Conservation (phyloP, 345 rosid species). For the Lepidium aucheri region DNA sequence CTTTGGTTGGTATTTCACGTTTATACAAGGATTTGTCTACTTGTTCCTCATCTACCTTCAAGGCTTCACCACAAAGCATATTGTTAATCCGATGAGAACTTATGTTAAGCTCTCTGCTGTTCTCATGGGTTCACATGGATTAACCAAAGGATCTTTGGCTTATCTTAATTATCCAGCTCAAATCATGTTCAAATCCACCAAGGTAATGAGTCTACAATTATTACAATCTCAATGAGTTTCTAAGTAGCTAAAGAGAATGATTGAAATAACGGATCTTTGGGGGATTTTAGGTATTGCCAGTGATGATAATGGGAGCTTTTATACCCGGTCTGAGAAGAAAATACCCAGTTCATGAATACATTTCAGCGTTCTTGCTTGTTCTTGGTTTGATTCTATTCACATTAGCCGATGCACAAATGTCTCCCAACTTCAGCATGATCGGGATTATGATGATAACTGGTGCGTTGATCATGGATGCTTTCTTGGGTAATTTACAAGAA, state of each 20-base stretch:
- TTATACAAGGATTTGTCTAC: constrained; percentile 96
- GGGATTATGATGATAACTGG: constrained; percentile 89
- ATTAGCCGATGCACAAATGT: constrained; percentile 85
- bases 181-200: constrained; percentile 98
- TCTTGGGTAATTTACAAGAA: constrained; percentile 90
- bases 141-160: constrained; percentile 94
- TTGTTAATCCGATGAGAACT: constrained; percentile 94
- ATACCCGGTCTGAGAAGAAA: constrained; percentile 88
- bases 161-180: constrained; percentile 97
- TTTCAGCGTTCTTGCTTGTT: constrained; percentile 75
- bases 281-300: constrained; percentile 62
- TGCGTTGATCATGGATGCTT: constrained; percentile 82
- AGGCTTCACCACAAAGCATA: constrained; percentile 85
- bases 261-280: not conserved
- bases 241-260: not conserved
- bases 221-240: not conserved
- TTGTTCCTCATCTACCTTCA: constrained; percentile 73
- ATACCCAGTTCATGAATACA: constrained; percentile 71
- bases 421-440: constrained; percentile 77
- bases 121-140: constrained; percentile 93
- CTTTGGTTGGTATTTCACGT: constrained; percentile 99
- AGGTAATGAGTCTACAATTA: constrained; percentile 31
- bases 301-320: constrained; percentile 96
- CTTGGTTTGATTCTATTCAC: constrained; percentile 87
- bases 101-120: constrained; percentile 96